Conservation (phyloP, 148 eudicot genomes). For the Salicornia ramosissima region DNA sequence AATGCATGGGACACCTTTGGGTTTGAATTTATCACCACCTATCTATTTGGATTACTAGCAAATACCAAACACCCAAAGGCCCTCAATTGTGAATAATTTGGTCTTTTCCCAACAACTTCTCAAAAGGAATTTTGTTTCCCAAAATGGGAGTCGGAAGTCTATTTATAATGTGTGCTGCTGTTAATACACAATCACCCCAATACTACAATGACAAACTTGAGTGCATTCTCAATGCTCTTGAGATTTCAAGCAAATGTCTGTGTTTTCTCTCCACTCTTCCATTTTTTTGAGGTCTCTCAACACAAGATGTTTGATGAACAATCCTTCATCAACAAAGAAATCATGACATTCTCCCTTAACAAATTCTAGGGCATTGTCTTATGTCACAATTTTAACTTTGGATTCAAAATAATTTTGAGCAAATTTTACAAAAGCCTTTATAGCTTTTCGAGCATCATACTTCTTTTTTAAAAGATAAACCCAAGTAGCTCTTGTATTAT, state of each 20-base stretch:
- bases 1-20: background rate
- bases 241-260: background rate
- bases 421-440: background rate
- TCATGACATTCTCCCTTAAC: background rate
- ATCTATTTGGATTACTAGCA: background rate
- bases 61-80: background rate
- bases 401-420: background rate
- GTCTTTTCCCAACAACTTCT: background rate
- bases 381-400: background rate
- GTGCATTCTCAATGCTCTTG: background rate
- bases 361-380: constrained; percentile 2
- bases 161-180: background rate
- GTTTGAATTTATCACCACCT: background rate
- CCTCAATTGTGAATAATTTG: background rate
- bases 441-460: no score
- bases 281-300: constrained; percentile 3
- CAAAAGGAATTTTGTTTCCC: background rate
- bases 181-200: constrained; percentile 8
- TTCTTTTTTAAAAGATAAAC: background rate
- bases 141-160: background rate
- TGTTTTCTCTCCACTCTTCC: background rate
- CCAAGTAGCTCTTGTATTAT: background rate
- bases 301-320: background rate
- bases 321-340: background rate
- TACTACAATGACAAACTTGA: background rate